Conservation (phyloP, 1,284 basidiomycete genomes). For the Exobasidium cylindrosporum region DNA sequence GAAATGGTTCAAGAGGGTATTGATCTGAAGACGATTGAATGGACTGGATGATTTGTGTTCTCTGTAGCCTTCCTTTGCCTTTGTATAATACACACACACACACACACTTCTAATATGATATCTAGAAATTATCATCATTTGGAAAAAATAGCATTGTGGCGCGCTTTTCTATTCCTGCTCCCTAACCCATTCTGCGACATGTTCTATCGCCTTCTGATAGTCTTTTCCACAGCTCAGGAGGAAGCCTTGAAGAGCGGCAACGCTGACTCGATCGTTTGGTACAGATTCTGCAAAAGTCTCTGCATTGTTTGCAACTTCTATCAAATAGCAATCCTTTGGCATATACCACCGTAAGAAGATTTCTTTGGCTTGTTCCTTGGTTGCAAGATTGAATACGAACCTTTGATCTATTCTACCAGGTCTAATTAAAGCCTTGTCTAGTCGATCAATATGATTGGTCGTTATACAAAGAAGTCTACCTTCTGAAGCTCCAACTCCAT, state of each 20-base stretch:
- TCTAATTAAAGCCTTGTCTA: constrained; percentile 19
- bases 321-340: background rate
- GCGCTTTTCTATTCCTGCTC: constrained; percentile 12
- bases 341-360: constrained; percentile 19
- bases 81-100: too few relatives aligned
- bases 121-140: too few relatives aligned
- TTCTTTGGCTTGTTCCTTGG: constrained; percentile 9
- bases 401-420: constrained; percentile 20
- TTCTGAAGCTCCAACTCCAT: constrained; percentile 18
- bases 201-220: constrained; percentile 8
- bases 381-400: constrained; percentile 15
- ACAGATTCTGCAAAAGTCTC: constrained; percentile 4
- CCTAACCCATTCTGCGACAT: constrained; percentile 4
- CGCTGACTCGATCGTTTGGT: constrained; percentile 2
- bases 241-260: constrained; percentile 21
- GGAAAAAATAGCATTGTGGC: too few relatives aligned
- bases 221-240: constrained; percentile 9
- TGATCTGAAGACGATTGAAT: constrained; percentile 86
- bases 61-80: background rate
- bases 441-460: constrained; percentile 17
- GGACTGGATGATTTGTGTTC: constrained; percentile 62
- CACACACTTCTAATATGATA: too few relatives aligned
- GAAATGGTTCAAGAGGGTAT: constrained; percentile 65
- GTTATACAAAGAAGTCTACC: constrained; percentile 17
- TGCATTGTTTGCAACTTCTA: background rate